phyloP scores from a whole-genome alignment of 495 filamentous ascomycete species.

The Aspergillus panamensis region DNA sequence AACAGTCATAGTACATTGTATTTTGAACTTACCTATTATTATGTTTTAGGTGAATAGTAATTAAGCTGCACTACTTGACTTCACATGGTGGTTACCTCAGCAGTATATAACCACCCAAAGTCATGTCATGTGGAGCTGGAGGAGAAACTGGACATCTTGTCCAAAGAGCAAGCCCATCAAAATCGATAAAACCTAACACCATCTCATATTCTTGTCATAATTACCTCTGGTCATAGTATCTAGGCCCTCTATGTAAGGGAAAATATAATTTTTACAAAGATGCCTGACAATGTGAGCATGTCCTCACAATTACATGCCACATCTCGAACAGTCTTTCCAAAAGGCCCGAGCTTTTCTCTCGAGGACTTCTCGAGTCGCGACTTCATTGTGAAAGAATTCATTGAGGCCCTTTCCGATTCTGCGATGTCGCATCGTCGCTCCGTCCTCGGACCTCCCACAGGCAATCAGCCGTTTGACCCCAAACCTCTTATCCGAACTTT shows the following conservation, averaged over 20 bases:
- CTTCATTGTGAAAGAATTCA: constrained; percentile 97
- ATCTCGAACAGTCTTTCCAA: constrained; percentile 65
- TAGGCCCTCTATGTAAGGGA: constrained; percentile 4
- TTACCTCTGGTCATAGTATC: neutral
- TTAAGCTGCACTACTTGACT: no score
- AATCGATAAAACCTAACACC: neutral
- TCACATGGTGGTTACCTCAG: no score
- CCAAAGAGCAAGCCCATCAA: neutral
- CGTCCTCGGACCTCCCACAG: constrained; percentile 31
- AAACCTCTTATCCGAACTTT: constrained; percentile 96
- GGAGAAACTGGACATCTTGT: no score
- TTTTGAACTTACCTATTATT: no score
- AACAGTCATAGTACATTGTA: no score
- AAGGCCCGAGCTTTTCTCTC: constrained; percentile 75
- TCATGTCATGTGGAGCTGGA: no score
- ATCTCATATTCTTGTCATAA: neutral
- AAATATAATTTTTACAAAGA: constrained; percentile 21
- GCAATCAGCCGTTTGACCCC: constrained; percentile 83
- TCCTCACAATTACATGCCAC: constrained; percentile 32
- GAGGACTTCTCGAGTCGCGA: constrained; percentile 83
- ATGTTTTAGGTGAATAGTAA: no score
- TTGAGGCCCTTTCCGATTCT: constrained; percentile 86
- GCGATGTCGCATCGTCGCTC: constrained; percentile 79
- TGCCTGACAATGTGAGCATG: constrained; percentile 43
- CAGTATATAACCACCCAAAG: no score